Evolutionary conservation across 148 eudicot species (phyloP), one percentile per base, ranked within the genome.

Genomic region (Vaccinium corymbosum): DNA sequence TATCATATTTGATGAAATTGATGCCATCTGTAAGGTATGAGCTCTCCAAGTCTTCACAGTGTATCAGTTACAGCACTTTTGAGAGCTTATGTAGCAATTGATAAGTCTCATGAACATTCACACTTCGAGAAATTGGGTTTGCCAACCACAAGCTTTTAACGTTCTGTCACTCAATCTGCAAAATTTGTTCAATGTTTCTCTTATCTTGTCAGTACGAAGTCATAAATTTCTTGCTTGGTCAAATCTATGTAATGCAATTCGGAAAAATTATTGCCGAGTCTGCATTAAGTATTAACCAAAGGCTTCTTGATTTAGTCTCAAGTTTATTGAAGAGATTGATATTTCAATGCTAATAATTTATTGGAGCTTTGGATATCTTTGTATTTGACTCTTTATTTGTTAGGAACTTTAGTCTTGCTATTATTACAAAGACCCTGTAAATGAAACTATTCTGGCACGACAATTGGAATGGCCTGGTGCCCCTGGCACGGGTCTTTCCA

Each of bases 1-100:
- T 70, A 97, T 97, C 86, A 97, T 97, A 84, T 97, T 97, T 88
- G 99, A 97, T 92, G 99, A 97, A 90, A 94, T 97, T 85, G 99
- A 97, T 88, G 99, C 99, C 76, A 97, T 97, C 86, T 95, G 98
- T 87, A 97, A 97, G 98, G 98, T 92, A 89, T 80, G 89, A 80
- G 64, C 70, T 77, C 75, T 71, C 80, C 53, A 27, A 17, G 17
- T 81, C 61, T 66, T 48, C 16, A n/a, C 32, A 49, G 25, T 64
- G 14, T 53, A 2, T 29, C 22, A 55, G 4, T 53, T 27, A 52
- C 32, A 12, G 35, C 35, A 25, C 76, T 51, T 84, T n/a, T 66
- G 15, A 61, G 52, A 57, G 66, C 57, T 76, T 53, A 22, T 82
- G 57, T 82, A 19, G 35, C 38, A 53, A n/a, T 56, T 82, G n/a